phyloP scores from a whole-genome alignment of 2,329 filamentous ascomycete genomes.

The Leptographium lundbergii region DNA sequence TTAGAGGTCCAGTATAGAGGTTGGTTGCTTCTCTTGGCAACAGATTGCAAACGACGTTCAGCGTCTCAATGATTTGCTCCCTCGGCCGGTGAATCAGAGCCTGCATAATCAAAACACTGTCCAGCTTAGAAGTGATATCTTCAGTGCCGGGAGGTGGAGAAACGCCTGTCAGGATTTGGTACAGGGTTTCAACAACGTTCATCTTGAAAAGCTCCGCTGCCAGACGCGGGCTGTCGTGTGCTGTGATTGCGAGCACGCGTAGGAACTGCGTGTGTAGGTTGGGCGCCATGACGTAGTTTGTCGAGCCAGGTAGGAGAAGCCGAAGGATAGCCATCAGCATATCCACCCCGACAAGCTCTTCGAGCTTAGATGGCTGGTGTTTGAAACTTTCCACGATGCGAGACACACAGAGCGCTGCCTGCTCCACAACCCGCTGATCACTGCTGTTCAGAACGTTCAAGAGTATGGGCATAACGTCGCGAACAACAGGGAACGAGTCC shows the following conservation, averaged over 20 bases:
- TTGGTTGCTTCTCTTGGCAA: constrained; percentile 26
- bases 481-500: constrained; percentile 82
- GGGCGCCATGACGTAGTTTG: constrained; percentile 74
- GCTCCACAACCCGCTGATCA: constrained; percentile 93
- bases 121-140: constrained; percentile 72
- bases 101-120: constrained; percentile 98
- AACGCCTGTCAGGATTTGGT: constrained; percentile 92
- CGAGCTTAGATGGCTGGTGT: constrained; percentile 72
- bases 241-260: constrained; percentile 78
- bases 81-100: constrained; percentile 88
- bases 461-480: constrained; percentile 92
- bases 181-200: constrained; percentile 93
- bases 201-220: constrained; percentile 89
- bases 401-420: constrained; percentile 89
- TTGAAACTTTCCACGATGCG: constrained; percentile 96
- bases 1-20: constrained; percentile 27
- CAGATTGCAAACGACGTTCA: constrained; percentile 94
- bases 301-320: constrained; percentile 82
- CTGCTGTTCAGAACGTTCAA: constrained; percentile 82
- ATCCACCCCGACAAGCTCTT: constrained; percentile 82
- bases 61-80: constrained; percentile 91
- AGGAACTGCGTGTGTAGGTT: constrained; percentile 96
- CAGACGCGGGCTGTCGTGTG: constrained; percentile 73
- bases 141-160: constrained; percentile 73
- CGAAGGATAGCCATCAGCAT: constrained; percentile 75